A percentile compares a stretch with the other conserved stretches of the same genome.
Conservation (phyloP, 192 early-diverging fungal genomes). For the Coemansia sp. region DNA sequence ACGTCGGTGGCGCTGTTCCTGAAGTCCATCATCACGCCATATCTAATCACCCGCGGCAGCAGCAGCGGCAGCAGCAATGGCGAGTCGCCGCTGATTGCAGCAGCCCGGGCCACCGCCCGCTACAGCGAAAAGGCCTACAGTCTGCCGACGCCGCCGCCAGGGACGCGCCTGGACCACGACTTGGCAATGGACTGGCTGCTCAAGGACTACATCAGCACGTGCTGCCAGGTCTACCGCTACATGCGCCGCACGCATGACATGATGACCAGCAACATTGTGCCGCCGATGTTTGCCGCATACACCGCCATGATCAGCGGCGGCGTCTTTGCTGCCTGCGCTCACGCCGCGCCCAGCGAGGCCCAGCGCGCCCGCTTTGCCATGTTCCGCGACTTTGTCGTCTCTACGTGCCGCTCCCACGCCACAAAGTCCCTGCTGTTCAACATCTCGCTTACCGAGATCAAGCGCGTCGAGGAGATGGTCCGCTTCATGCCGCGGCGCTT, state of each 20-base stretch:
- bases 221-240: slow-evolving; percentile 21
- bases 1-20: slow-evolving; percentile 36
- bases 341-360: slow-evolving; percentile 24
- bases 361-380: slow-evolving; percentile 14
- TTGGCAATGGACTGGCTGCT: slow-evolving; percentile 15
- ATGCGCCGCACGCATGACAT: slow-evolving; percentile 8
- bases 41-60: slow-evolving; percentile 29
- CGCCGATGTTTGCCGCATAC: slow-evolving; percentile 48
- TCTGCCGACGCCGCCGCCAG: background rate
- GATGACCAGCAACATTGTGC: slow-evolving; percentile 21
- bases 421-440: slow-evolving; percentile 30
- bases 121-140: background rate
- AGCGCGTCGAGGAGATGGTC: slow-evolving; percentile 39
- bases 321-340: slow-evolving; percentile 41
- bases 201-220: slow-evolving; percentile 25
- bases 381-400: background rate
- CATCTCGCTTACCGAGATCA: slow-evolving; percentile 25
- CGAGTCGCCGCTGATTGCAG: slow-evolving; percentile 7
- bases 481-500: slow-evolving; percentile 34
- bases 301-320: slow-evolving; percentile 42
- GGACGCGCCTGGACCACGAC: slow-evolving; percentile 11
- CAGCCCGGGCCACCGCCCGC: background rate
- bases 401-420: background rate
- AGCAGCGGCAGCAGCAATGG: background rate
- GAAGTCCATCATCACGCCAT: slow-evolving; percentile 39